Conservation (phyloP, 2,329 filamentous ascomycete genomes). For the Endothia cerciana region DNA sequence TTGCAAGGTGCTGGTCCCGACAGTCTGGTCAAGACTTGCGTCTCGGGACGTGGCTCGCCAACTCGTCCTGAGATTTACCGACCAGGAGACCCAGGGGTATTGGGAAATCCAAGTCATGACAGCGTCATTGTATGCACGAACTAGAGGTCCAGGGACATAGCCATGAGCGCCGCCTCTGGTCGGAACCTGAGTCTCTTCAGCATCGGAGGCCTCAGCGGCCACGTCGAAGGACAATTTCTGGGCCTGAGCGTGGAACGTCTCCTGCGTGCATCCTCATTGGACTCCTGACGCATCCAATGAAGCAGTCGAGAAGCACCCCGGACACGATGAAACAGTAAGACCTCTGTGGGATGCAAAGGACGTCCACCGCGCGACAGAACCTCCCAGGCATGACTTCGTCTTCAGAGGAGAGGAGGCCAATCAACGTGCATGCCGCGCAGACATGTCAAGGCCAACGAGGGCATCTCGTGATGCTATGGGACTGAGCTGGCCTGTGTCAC, state of each 20-base stretch:
- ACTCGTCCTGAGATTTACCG: not conserved
- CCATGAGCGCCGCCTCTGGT: not conserved
- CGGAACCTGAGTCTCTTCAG: not conserved
- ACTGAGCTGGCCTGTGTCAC: conserved; percentile 5
- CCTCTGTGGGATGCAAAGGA: not conserved
- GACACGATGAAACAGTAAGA: not conserved
- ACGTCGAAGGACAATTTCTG: not conserved
- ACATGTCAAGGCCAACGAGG: conserved; percentile 3
- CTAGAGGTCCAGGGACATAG: not conserved
- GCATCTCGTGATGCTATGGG: not conserved
- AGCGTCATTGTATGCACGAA: conserved; percentile 5
- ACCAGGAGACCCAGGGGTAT: not conserved
- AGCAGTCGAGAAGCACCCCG: not conserved
- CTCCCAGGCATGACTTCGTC: not conserved
- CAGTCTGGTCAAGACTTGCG: not conserved
- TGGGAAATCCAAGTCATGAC: not conserved
- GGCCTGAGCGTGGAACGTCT: not conserved
- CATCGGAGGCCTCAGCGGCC: not conserved
- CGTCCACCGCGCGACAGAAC: not conserved
- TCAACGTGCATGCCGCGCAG: not conserved
- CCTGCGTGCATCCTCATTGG: conserved; percentile 1
- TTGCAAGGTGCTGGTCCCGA: not conserved
- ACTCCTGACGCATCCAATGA: not conserved
- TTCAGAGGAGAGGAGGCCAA: not conserved
- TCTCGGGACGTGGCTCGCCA: conserved; percentile 1